phyloP scores from a whole-genome alignment of 106 monocot species.

The Dendrobium officinale region DNA sequence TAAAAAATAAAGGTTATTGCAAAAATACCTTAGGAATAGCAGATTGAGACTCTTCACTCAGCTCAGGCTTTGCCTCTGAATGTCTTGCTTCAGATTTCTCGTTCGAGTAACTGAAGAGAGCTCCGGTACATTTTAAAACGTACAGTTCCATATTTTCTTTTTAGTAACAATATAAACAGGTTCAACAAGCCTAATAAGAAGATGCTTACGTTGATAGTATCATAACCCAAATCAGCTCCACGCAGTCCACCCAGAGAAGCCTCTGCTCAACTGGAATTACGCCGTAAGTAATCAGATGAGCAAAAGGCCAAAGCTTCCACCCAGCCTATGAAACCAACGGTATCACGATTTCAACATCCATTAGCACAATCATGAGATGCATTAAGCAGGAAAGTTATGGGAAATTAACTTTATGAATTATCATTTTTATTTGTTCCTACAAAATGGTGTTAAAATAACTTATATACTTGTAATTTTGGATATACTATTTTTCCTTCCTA shows the following conservation, averaged over 20 bases:
- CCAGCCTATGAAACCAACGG: slow-evolving; percentile 45
- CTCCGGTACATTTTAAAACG: not conserved
- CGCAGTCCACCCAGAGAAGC: slow-evolving; percentile 92
- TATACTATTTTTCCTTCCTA: no score
- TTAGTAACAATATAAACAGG: no score
- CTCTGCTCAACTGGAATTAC: slow-evolving; percentile 84
- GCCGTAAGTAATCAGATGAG: slow-evolving; percentile 81
- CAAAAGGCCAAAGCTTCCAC: slow-evolving; percentile 96
- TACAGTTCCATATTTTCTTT: not conserved
- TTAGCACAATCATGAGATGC: no score
- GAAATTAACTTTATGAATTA: no score
- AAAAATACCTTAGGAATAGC: slow-evolving; percentile 16
- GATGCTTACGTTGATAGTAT: slow-evolving; percentile 88
- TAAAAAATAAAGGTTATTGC: not conserved
- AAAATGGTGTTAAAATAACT: no score
- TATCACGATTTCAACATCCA: not conserved
- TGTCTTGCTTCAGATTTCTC: slow-evolving; percentile 79
- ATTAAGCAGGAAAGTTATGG: no score
- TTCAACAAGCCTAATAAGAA: not conserved
- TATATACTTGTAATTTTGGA: no score
- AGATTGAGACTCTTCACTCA: slow-evolving; percentile 4
- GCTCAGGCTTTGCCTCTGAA: slow-evolving; percentile 18
- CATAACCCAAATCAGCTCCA: slow-evolving; percentile 91
- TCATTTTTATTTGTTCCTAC: no score
- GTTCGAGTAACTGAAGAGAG: slow-evolving; percentile 60